Conservation (phyloP, 176 grass and related monocot genomes). For the Cenchrus americanus region DNA sequence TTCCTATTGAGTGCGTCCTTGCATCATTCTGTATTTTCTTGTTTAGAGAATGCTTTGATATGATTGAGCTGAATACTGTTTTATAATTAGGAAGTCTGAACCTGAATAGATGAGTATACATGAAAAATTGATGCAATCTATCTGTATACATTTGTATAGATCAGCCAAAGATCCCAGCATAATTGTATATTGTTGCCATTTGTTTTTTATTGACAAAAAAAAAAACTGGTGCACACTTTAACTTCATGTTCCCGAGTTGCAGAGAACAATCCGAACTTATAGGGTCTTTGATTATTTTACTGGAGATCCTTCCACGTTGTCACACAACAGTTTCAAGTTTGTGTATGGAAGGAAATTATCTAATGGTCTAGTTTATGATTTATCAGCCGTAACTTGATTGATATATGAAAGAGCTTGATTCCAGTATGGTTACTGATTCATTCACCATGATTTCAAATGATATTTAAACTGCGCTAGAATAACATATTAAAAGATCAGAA, state of each 20-base stretch:
- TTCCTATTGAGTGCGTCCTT: conserved; percentile 71
- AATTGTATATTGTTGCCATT: not conserved
- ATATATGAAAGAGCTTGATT: conserved; percentile 3
- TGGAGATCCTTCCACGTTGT: not conserved
- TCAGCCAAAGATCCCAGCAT: not conserved
- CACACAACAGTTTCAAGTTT: not conserved
- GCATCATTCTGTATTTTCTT: conserved; percentile 12
- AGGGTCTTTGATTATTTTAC: not conserved
- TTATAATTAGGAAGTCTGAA: not conserved
- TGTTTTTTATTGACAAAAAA: conserved; percentile 24
- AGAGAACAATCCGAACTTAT: not conserved
- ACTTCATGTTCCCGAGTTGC: not conserved
- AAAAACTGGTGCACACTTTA: not conserved
- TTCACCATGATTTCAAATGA: not conserved
- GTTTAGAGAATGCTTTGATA: conserved; percentile 20
- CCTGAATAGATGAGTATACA: not conserved
- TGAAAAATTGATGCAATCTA: not conserved
- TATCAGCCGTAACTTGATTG: not conserved
- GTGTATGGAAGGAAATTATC: not conserved
- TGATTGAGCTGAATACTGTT: conserved; percentile 13
- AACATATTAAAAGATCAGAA: not conserved
- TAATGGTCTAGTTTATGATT: conserved; percentile 6
- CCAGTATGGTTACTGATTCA: not conserved
- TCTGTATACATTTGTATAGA: not conserved
- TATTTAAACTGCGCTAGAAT: conserved; percentile 22